Base-by-base conservation (phyloP, 2,329 filamentous ascomycete genomes). In the Endoconidiophora laricicola region DNA sequence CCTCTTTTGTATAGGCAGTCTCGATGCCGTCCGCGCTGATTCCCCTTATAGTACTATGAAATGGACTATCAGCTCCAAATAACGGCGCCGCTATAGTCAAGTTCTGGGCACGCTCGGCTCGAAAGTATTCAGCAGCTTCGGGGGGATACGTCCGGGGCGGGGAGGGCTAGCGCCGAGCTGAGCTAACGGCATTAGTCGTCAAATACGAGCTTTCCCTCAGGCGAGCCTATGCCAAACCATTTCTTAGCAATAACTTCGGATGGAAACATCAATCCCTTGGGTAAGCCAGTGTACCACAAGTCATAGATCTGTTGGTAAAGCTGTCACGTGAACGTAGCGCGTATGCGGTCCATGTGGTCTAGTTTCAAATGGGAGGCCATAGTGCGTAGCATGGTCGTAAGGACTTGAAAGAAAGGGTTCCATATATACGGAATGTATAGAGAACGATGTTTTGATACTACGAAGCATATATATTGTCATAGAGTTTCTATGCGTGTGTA, bases 141-240 rank as follows among this genome's bases (percentile, higher is more conserved):
- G 61, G 2, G 55, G 3, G 66, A 66, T 18, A 37, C 23, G 33
- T 42, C 39, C 18, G 46, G 52, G 9, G 38, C 16, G 24, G 47
- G 36, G 7, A 44, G 22, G 10, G 46, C 22, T 23, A 52, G 43
- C 33, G 38, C 42, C 16, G 41, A n/a, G 24, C 37, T 16, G 39
- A 48, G 42, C n/a, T 39, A 38, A 9, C 3, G n/a, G 46, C 52
- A 54, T 4, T 22, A 24, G 37, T 47, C 18, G 44, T 55, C 54
- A 23, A 54, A 54, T 16, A 33, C 24, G 10, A 40, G 24, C 9
- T 26, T 39, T 12, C 54, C 49, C 9, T 22, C 16, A 29, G 23
- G 41, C 18, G 44, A 12, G 18, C 12, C 16, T n/a, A 52, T 6
- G 42, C 49, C 52, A 42, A 55, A 55, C 54, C 54, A 55, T n/a